A percentile compares a stretch with the other conserved stretches of the same genome.
Evolutionary conservation across 306 rosid species (phyloP).

Genomic region (Begonia loranthoides): DNA sequence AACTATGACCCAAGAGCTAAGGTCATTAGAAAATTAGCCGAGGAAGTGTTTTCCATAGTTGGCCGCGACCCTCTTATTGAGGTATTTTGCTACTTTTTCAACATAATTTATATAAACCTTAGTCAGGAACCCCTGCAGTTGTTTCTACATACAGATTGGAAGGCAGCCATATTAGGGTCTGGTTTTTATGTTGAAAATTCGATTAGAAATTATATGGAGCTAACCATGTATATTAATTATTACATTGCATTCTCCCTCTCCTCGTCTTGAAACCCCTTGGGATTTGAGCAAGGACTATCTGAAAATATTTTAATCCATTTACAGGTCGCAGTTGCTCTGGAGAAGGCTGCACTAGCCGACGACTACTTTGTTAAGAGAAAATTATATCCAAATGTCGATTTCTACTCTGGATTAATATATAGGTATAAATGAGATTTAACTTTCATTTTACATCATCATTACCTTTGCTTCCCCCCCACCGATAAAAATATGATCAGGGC

Average conservation of each 20-base stretch:
- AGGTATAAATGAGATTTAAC: slow-evolving; percentile 14
- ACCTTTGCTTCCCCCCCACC: not conserved
- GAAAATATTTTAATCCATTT: not conserved
- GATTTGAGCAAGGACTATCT: too few relatives aligned
- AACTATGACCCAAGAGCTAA: slow-evolving; percentile 90
- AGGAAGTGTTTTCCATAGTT: slow-evolving; percentile 84
- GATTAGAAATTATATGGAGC: too few relatives aligned
- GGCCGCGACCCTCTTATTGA: slow-evolving; percentile 90
- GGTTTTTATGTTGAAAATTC: too few relatives aligned
- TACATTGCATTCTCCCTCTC: too few relatives aligned
- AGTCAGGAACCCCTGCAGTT: too few relatives aligned
- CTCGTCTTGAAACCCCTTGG: not conserved
- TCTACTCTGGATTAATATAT: slow-evolving; percentile 84
- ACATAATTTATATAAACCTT: not conserved
- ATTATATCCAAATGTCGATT: slow-evolving; percentile 89
- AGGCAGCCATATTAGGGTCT: too few relatives aligned
- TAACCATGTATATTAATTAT: too few relatives aligned
- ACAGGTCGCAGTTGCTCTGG: slow-evolving; percentile 83
- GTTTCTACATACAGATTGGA: too few relatives aligned
- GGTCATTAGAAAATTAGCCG: slow-evolving; percentile 62
- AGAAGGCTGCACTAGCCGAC: slow-evolving; percentile 75
- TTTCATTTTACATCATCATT: too few relatives aligned
- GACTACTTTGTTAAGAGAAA: slow-evolving; percentile 78
- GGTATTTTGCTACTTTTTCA: slow-evolving; percentile 23
- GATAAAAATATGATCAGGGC: slow-evolving; percentile 41